Conservation (phyloP, 345 rosid genomes). For the Eucalyptus polybractea region DNA sequence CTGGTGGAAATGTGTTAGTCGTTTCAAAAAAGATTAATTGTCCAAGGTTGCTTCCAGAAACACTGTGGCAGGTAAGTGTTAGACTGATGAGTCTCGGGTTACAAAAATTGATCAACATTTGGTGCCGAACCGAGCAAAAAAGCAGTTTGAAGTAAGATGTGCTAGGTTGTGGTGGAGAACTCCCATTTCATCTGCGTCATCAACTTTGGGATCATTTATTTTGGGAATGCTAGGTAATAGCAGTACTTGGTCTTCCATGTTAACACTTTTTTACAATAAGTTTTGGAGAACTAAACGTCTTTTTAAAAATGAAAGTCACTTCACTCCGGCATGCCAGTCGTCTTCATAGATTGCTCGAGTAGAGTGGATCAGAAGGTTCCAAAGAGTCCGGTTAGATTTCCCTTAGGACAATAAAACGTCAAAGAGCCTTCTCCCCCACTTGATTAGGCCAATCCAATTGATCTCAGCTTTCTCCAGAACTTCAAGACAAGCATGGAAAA, state of each 20-base stretch:
- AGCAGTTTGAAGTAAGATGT: background rate
- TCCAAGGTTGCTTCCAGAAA: background rate
- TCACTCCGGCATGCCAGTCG: background rate
- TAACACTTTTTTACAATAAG: background rate
- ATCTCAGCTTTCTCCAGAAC: background rate
- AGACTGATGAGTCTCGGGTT: background rate
- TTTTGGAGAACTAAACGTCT: background rate
- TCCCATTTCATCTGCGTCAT: background rate
- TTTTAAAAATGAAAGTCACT: background rate
- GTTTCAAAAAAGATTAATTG: background rate
- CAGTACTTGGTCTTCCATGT: background rate
- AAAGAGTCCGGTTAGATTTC: background rate
- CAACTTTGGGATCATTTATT: background rate
- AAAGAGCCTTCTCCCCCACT: background rate
- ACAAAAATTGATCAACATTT: background rate
- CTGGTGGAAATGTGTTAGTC: background rate
- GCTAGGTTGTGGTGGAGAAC: background rate
- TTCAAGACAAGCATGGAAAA: background rate
- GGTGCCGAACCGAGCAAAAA: background rate
- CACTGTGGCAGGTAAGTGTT: background rate
- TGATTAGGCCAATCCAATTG: background rate
- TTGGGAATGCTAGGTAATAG: background rate
- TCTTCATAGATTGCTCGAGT: background rate
- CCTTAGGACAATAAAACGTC: background rate
- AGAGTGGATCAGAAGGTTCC: background rate